Evolutionary conservation across 1,139 yeast genomes (phyloP).

Genomic region (Ogataea hybrid): DNA sequence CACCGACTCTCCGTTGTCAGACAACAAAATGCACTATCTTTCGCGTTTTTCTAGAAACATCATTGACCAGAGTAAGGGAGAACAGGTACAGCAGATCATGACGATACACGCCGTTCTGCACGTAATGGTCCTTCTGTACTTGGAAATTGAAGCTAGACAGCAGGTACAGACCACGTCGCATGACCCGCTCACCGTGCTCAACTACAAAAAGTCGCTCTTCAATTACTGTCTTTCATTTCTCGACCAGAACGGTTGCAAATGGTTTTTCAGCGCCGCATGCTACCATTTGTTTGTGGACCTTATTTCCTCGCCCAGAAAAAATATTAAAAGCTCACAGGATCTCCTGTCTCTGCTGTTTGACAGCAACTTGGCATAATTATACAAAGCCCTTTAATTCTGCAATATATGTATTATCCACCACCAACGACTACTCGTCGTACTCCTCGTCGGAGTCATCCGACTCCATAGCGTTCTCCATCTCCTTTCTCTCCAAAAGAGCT

Average conservation of each 20-base stretch:
- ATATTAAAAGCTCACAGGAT: slow-evolving; percentile 9
- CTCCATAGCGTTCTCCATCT: slow-evolving; percentile 61
- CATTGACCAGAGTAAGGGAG: slow-evolving; percentile 13
- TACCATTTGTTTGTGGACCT: slow-evolving; percentile 22
- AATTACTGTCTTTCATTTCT: slow-evolving; percentile 18
- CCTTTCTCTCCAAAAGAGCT: slow-evolving; percentile 81
- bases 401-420: slow-evolving; percentile 4
- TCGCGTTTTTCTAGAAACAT: slow-evolving; percentile 16
- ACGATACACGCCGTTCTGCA: slow-evolving; percentile 32
- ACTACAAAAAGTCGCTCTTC: slow-evolving; percentile 14
- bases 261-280: slow-evolving; percentile 31
- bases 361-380: not conserved
- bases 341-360: slow-evolving; percentile 11
- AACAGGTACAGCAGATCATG: slow-evolving; percentile 27
- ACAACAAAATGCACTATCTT: slow-evolving; percentile 18
- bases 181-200: slow-evolving; percentile 9
- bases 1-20: slow-evolving; percentile 19
- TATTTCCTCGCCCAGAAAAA: slow-evolving; percentile 2
- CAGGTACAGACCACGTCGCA: slow-evolving; percentile 8
- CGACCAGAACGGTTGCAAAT: slow-evolving; percentile 20
- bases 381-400: not conserved
- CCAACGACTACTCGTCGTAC: slow-evolving; percentile 37
- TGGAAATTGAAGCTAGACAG: slow-evolving; percentile 25
- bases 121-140: slow-evolving; percentile 29
- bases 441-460: slow-evolving; percentile 52